Conservation (phyloP, 495 filamentous ascomycete species). For the Xylaria sp. region DNA sequence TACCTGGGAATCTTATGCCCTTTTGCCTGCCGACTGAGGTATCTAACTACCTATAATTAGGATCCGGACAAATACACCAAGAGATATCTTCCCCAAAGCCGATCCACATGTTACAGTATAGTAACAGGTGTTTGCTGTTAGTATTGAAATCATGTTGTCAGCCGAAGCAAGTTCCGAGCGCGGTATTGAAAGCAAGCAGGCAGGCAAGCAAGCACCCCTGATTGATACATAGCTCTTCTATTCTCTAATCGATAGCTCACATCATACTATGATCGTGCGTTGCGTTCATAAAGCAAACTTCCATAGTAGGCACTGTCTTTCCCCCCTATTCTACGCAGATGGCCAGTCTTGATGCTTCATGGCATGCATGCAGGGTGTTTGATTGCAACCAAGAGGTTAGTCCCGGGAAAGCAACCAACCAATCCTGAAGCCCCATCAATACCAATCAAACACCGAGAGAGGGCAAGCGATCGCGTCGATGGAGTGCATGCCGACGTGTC, state of each 20-base stretch:
- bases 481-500: conserved; percentile 22
- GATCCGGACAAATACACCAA: not conserved
- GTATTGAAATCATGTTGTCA: not conserved
- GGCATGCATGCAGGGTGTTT: conserved; percentile 24
- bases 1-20: not conserved
- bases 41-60: not conserved
- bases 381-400: conserved; percentile 5
- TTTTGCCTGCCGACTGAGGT: not conserved
- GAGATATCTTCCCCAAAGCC: not conserved
- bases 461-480: not conserved
- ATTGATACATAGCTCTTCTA: no score
- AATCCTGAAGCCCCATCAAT: not conserved
- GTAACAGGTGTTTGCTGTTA: not conserved
- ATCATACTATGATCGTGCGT: not conserved
- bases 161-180: not conserved
- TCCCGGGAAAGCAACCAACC: not conserved
- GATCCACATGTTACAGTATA: not conserved
- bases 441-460: conserved; percentile 2
- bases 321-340: conserved; percentile 15
- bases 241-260: conserved; percentile 5
- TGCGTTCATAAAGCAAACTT: not conserved
- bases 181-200: not conserved
- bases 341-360: conserved; percentile 8
- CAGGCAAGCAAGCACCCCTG: not conserved
- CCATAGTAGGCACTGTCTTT: not conserved